Evolutionary conservation across 768 basidiomycete genomes (phyloP), one percentile per base, ranked within the genome.

Genomic region (Tulasnella calospora): DNA sequence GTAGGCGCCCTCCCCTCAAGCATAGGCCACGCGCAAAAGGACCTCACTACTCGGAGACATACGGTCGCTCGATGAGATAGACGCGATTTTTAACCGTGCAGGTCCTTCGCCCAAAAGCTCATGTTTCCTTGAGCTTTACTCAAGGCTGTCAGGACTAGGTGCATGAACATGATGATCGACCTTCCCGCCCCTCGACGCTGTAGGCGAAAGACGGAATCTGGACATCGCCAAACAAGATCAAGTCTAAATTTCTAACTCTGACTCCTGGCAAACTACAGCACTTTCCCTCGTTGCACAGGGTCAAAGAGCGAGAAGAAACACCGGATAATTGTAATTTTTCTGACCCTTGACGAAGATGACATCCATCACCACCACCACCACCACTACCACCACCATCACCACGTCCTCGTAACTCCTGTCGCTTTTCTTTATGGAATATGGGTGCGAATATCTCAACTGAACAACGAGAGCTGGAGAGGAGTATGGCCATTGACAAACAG

Each of bases 271-370:
- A 40, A 3, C 33, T 23, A 61, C 13, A n/a, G 57, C 33, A 3
- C 5, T 61, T 61, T 61, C n/a, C 33, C 57, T 61, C 33, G 33
- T 61, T 61, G 57, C 23, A 23, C 57, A 13, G 38, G 38, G 38
- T 61, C 85, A 80, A n/a, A 88, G 87, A 82, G 81, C 87, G 51
- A 84, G 85, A n/a, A 12, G 86, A 86, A 77, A 84, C 85, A 5
- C 86, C 87, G 8, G 85, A 86, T 21, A 83, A 84, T 40, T 10
- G 38, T 40, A 40, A 40, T 40, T 4, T 40, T 55, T 12, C 46
- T 46, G 15, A 46, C 46, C 19, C 46, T 46, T 7, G 46, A 46
- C 46, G 19, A 46, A 46, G 13, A 46, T 19, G 46, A 46, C 46
- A 46, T 3, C 12, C 46, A 7, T 15, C 5, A 51, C 23, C 51